phyloP scores from a whole-genome alignment of 495 filamentous ascomycete species.

The Penicillium goetzii region DNA sequence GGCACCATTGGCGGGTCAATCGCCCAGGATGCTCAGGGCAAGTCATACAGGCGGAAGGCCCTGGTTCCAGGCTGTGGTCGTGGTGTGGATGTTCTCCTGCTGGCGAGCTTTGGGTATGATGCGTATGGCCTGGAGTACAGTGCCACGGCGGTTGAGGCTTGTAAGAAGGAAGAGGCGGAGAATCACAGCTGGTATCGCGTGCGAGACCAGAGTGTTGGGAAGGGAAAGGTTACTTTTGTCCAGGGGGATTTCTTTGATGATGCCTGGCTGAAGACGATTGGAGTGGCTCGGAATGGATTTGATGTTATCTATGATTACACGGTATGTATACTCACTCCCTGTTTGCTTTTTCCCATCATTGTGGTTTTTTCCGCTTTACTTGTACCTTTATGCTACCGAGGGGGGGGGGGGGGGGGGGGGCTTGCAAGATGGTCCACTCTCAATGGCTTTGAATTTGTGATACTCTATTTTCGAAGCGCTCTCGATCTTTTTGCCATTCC shows the following conservation, averaged over 20 bases:
- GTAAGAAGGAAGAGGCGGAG: slow-evolving; percentile 50
- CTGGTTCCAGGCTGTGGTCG: slow-evolving; percentile 76
- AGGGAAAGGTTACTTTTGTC: slow-evolving; percentile 63
- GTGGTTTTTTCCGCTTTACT: slow-evolving; percentile 10
- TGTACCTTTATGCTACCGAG: too few species aligned
- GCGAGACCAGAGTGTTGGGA: slow-evolving; percentile 46
- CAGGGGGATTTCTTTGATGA: slow-evolving; percentile 74
- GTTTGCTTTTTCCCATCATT: slow-evolving; percentile 3
- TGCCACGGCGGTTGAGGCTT: slow-evolving; percentile 55
- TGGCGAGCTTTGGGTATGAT: slow-evolving; percentile 73
- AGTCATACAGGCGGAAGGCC: slow-evolving; percentile 48
- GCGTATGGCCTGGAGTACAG: slow-evolving; percentile 74
- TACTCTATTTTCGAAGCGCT: neutral
- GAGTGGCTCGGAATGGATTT: slow-evolving; percentile 57
- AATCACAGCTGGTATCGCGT: slow-evolving; percentile 50
- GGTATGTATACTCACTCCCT: slow-evolving; percentile 48
- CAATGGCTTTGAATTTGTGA: neutral
- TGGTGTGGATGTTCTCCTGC: slow-evolving; percentile 73
- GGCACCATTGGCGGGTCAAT: slow-evolving; percentile 50
- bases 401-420: too few species aligned
- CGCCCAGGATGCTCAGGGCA: slow-evolving; percentile 29
- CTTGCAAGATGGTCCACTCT: neutral
- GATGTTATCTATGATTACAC: slow-evolving; percentile 88
- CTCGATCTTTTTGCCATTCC: neutral
- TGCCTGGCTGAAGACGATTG: slow-evolving; percentile 55